Conservation (phyloP, 2,329 filamentous ascomycete species). For the Fusarium sp. region DNA sequence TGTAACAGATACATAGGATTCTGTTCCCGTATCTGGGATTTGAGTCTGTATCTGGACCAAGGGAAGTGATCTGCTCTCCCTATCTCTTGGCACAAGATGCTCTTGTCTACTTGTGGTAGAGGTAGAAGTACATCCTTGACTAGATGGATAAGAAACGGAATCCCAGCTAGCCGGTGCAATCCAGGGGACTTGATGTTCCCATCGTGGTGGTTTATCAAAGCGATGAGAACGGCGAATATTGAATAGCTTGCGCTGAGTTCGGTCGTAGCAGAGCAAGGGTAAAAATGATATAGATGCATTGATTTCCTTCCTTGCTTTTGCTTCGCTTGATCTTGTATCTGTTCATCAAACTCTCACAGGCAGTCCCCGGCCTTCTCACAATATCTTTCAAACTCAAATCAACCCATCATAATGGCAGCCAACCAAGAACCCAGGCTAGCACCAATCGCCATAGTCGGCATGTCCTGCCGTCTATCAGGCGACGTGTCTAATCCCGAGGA, state of each 20-base stretch:
- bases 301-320: neutral
- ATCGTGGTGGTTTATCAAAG: neutral
- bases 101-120: neutral
- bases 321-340: neutral
- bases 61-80: neutral
- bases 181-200: neutral
- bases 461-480: conserved; percentile 57
- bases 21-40: neutral
- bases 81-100: neutral
- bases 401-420: neutral
- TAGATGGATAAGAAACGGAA: neutral
- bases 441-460: conserved; percentile 58
- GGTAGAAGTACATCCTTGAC: neutral
- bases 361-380: neutral
- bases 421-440: neutral
- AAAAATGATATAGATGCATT: neutral
- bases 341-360: neutral
- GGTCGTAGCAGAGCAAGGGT: neutral
- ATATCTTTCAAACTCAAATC: neutral
- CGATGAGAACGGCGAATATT: neutral
- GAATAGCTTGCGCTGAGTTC: neutral
- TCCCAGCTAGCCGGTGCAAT: neutral
- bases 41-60: neutral
- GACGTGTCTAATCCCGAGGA: conserved; percentile 52
- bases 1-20: neutral